Evolutionary conservation across 441 rosid species (phyloP).

Genomic region (Breynia disticha): DNA sequence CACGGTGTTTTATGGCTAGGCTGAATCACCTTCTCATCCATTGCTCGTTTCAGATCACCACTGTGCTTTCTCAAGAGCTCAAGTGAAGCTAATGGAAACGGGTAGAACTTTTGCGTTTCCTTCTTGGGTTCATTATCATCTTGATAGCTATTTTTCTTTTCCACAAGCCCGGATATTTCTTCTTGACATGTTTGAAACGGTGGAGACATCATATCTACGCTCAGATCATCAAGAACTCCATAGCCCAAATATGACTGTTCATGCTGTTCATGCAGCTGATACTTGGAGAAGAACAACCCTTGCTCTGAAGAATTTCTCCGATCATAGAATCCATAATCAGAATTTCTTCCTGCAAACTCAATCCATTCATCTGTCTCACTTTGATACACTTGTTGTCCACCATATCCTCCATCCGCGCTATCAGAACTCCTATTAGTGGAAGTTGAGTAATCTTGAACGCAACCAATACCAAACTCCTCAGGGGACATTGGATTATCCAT

Average conservation of each 20-base stretch:
- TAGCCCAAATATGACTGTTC: slow-evolving; percentile 10
- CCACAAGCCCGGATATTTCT: slow-evolving; percentile 16
- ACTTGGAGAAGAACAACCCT: slow-evolving; percentile 15
- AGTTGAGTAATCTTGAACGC: slow-evolving; percentile 15
- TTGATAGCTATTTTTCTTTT: slow-evolving; percentile 13
- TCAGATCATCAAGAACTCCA: slow-evolving; percentile 19
- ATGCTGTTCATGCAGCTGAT: slow-evolving; percentile 15
- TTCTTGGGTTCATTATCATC: slow-evolving; percentile 14
- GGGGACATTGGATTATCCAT: slow-evolving; percentile 7
- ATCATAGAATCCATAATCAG: slow-evolving; percentile 18
- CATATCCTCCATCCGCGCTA: slow-evolving; percentile 6
- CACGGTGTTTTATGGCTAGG: slow-evolving; percentile 7
- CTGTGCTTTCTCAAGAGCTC: slow-evolving; percentile 29
- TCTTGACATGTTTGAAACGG: slow-evolving; percentile 20
- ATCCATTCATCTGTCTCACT: slow-evolving; percentile 7
- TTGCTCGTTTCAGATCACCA: slow-evolving; percentile 17
- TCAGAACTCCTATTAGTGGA: slow-evolving; percentile 10
- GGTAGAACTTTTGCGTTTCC: slow-evolving; percentile 13
- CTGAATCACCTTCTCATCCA: slow-evolving; percentile 16
- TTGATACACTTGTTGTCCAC: neutral
- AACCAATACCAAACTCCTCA: slow-evolving; percentile 13
- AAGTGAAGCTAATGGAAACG: slow-evolving; percentile 25
- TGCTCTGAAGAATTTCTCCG: slow-evolving; percentile 4
- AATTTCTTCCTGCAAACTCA: slow-evolving; percentile 9
- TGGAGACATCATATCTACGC: slow-evolving; percentile 21